Conservation (phyloP, 495 filamentous ascomycete species). For the Pseudomonodictys pantanalensis region DNA sequence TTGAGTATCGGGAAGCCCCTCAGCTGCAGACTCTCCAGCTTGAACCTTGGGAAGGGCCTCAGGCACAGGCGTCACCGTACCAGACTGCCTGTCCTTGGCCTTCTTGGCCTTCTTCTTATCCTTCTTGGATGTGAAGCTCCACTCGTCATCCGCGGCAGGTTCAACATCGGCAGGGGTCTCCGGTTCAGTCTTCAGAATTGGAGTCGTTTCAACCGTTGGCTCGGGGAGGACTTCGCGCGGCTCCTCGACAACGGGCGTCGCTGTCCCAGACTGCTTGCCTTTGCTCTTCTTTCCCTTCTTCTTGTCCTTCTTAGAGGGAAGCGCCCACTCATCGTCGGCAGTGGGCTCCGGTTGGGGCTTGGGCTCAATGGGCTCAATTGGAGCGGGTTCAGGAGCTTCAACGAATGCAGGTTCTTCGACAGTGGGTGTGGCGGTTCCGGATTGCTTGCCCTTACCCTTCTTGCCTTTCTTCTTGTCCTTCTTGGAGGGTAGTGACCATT, state of each 20-base stretch:
- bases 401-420: too few relatives aligned
- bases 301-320: conserved; percentile 22
- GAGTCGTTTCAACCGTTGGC: too few relatives aligned
- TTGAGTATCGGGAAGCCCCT: too few relatives aligned
- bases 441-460: neutral
- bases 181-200: too few relatives aligned
- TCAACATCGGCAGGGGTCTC: too few relatives aligned
- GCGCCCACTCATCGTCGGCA: conserved; percentile 5
- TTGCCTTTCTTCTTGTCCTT: conserved; percentile 21
- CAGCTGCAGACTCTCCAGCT: too few relatives aligned
- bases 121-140: too few relatives aligned
- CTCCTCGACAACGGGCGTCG: too few relatives aligned
- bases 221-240: too few relatives aligned
- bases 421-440: neutral
- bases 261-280: conserved; percentile 13
- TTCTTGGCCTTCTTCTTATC: conserved; percentile 24
- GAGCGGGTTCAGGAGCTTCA: neutral
- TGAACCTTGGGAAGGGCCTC: too few relatives aligned
- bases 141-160: too few relatives aligned
- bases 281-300: conserved; percentile 27
- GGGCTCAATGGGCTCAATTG: neutral
- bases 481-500: neutral
- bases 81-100: conserved; percentile 28
- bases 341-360: neutral
- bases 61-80: too few relatives aligned